Evolutionary conservation across 108 stramenopile species (phyloP).

Genomic region (Nitzschia sp.): DNA sequence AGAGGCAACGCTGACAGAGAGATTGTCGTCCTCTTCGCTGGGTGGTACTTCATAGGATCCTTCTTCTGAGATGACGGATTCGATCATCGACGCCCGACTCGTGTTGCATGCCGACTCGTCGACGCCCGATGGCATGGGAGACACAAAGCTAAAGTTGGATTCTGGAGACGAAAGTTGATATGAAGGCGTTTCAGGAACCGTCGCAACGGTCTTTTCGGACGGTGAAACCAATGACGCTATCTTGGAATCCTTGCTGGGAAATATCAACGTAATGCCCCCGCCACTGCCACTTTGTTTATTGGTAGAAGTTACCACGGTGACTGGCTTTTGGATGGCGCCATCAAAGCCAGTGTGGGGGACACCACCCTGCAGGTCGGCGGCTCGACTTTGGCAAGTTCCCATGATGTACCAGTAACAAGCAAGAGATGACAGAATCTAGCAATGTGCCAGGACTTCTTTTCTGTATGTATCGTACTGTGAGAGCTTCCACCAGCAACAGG

Average conservation of each 20-base stretch:
- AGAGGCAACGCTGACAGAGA: too few relatives aligned
- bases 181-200: conserved; percentile 14
- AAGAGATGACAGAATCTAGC: too few relatives aligned
- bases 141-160: conserved; percentile 12
- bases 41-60: neutral
- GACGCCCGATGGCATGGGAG: neutral
- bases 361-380: neutral
- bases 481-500: too few relatives aligned
- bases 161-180: conserved; percentile 13
- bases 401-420: too few relatives aligned
- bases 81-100: neutral
- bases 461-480: too few relatives aligned
- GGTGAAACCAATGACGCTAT: conserved; percentile 23
- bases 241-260: too few relatives aligned
- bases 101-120: neutral
- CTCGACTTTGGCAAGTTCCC: conserved; percentile 2
- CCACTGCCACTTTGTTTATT: neutral
- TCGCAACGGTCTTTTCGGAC: conserved; percentile 20
- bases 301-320: neutral
- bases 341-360: neutral
- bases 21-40: neutral
- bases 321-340: neutral
- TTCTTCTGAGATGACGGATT: neutral
- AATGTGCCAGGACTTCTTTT: too few relatives aligned
- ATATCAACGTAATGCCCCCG: neutral